Evolutionary conservation across 2,329 filamentous ascomycete species (phyloP), one percentile per base, ranked within the genome.

Genomic region (Colletotrichum lini): DNA sequence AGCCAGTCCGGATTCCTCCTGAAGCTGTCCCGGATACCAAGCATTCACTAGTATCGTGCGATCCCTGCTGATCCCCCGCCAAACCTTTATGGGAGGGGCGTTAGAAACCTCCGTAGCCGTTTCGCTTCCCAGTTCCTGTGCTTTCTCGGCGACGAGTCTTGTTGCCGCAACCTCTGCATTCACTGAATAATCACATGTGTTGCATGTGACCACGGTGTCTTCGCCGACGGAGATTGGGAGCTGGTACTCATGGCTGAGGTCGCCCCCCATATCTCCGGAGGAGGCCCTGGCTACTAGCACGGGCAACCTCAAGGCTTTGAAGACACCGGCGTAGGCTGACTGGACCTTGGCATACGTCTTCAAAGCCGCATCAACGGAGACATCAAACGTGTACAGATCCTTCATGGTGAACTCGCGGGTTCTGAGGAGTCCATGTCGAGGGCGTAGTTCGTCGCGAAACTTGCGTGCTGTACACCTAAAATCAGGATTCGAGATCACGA

Each of bases 401-500:
- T 99, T 99, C 96, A 99, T 99, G 75, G 94, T 83, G 77, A 99
- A 99, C 78, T 99, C 96, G 72, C 95, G 91, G 0, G 94, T 93
- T 12, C 96, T 91, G 10, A 99, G 85, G 2, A 99, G 86, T 15
- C 96, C 96, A 76, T 97, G 94, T 42, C 96, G 90, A 23, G 96
- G 96, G 35, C 96, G 89, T 67, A 92, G 89, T 82, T 99, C 96
- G 82, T 99, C 96, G 59, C 96, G 91, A 78, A 98, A 99, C 81
- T 99, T 99, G 57, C 96, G 90, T 40, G 94, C 92, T 94, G 72
- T 9, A n/a, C 15, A 9, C 44, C 4, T 26, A 12, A 45, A 50
- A 35, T 64, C 49, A 72, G 74, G 56, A 62, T 47, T 23, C 65
- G 57, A 47, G 16, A 18, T 65, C 42, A 5, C 57, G 40, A 12